Conservation (phyloP, 495 filamentous ascomycete species). For the Aspergillus heteromorphus region DNA sequence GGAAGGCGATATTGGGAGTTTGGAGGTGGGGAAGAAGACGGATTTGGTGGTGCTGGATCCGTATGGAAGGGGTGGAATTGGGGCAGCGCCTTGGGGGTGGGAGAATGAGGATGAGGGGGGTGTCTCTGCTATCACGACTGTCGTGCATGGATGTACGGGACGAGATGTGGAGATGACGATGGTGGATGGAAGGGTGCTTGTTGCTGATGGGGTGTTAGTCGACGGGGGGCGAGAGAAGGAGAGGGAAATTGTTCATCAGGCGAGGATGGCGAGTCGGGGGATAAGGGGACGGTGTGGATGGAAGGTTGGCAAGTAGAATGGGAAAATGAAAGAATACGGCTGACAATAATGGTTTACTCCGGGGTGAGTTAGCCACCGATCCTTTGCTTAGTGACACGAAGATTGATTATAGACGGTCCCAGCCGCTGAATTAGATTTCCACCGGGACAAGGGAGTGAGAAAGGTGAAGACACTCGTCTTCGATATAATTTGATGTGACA, state of each 20-base stretch:
- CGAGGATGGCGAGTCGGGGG: conserved; percentile 28
- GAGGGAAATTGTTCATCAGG: conserved; percentile 25
- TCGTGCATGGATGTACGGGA: conserved; percentile 46
- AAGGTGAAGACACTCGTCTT: no score
- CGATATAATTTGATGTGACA: no score
- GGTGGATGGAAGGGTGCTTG: conserved; percentile 35
- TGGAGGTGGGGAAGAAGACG: conserved; percentile 50
- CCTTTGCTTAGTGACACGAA: no score
- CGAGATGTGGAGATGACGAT: conserved; percentile 44
- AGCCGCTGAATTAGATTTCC: no score
- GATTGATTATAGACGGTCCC: no score
- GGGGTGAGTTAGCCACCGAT: no score
- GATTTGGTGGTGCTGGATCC: conserved; percentile 47
- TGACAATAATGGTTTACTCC: no score
- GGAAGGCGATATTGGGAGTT: conserved; percentile 40
- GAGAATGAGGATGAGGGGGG: conserved; percentile 16
- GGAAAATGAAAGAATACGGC: no score
- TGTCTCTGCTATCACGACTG: conserved; percentile 34
- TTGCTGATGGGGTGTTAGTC: conserved; percentile 9
- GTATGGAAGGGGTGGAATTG: conserved; percentile 5
- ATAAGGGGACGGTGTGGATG: no score
- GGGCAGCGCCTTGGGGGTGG: conserved; percentile 6
- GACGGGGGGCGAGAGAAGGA: conserved; percentile 32
- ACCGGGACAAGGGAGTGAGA: no score
- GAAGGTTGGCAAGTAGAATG: no score